These are phyloP conservation scores for Cicer yamashitae DNA, from an alignment of 306 rosid genomes.

Conservation along the genomic window DNA sequence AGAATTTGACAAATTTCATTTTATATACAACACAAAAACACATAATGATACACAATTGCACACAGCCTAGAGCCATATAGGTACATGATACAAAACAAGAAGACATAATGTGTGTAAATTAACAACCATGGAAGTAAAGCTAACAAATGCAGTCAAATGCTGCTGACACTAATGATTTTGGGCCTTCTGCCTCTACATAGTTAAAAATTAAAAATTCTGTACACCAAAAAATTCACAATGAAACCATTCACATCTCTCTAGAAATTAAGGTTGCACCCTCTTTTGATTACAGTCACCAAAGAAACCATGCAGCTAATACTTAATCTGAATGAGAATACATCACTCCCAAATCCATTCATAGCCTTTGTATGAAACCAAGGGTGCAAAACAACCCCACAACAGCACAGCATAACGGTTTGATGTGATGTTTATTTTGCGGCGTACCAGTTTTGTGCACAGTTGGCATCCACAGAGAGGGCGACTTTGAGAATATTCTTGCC, in stretches of 20 bases:
- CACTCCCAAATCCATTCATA: constrained; percentile 23
- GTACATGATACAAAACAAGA: constrained; percentile 15
- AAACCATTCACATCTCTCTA: neutral
- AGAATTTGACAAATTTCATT: constrained; percentile 14
- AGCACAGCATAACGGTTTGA: neutral
- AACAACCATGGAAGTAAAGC: neutral
- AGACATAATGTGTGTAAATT: too few relatives aligned
- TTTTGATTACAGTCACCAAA: constrained; percentile 29
- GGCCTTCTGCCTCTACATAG: constrained; percentile 8
- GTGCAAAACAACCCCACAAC: constrained; percentile 3
- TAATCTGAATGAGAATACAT: constrained; percentile 33
- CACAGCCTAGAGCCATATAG: neutral
- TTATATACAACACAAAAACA: constrained; percentile 39
- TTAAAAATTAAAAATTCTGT: constrained; percentile 20
- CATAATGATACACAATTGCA: constrained; percentile 26
- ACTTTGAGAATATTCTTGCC: constrained; percentile 79
- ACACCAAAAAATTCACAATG: constrained; percentile 34
- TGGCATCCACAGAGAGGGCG: constrained; percentile 85
- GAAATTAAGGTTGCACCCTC: constrained; percentile 31
- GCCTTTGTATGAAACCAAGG: constrained; percentile 24
- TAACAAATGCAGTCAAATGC: constrained; percentile 14
- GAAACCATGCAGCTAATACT: constrained; percentile 28
- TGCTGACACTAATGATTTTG: constrained; percentile 18
- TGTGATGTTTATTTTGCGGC: constrained; percentile 61
- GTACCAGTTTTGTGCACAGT: constrained; percentile 90